Evolutionary conservation across 2,329 filamentous ascomycete species (phyloP), one percentile per base, ranked within the genome.

Genomic region (Cadophora sp.): DNA sequence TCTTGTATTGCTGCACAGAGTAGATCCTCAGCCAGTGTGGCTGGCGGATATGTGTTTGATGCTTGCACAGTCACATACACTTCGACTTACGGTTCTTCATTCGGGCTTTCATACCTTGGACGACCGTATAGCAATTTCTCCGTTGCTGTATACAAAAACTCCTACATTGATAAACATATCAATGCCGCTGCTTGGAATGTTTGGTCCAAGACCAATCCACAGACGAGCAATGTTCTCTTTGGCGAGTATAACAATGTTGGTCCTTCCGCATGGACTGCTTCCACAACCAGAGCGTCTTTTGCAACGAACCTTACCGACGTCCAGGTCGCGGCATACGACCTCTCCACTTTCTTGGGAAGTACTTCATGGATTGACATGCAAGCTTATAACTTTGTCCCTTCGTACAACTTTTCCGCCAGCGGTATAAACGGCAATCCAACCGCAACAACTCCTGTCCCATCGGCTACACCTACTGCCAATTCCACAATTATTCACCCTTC

Each of bases 1-100:
- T 72, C 76, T 77, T 80, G 48, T 73, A 79, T 85, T 69, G 82
- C 82, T 5, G 81, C 80, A 65, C 79, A 78, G 62, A 83, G 83
- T 11, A 79, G 83, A 51, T 76, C 79, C 1, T 77, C 78, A 0
- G 72, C 76, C 0, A 60, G 73, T 0, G 78, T 74, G 71, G 70
- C 75, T 2, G 77, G 78, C 2, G 77, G 78, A 9, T 80, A 77
- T 40, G 71, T 80, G 1, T 78, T 65, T 29, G 64, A 65, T 27
- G 26, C 53, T 14, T 65, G 64, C 43, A n/a, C 43, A 26, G 64
- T 65, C 24, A 65, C 64, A 16, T 65, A 65, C 43, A 65, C 64
- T 2, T 46, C 55, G 1, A 65, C 64, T 6, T 65, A 65, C 29
- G 64, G 64, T 14, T 53, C 64, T 27, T 51, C 55, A 3, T 65